Evolutionary conservation across 2,329 filamentous ascomycete species (phyloP).

Genomic region (Exophiala alcalophila): DNA sequence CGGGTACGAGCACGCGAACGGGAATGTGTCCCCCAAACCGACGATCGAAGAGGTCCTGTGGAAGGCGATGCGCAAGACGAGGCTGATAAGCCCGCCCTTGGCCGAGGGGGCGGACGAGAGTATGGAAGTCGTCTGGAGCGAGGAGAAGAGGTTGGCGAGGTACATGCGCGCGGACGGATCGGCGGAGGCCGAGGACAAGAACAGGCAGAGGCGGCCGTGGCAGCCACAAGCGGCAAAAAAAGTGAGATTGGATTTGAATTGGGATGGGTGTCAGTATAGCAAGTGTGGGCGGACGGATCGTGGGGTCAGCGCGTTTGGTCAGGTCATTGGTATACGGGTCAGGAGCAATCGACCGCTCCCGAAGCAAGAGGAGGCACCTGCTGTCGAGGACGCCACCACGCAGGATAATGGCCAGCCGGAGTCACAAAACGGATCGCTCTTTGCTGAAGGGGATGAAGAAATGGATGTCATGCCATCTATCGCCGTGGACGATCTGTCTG

Average conservation of each 20-base stretch:
- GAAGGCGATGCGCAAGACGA: conserved; percentile 79
- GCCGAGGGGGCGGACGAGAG: conserved; percentile 38
- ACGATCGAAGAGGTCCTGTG: conserved; percentile 92
- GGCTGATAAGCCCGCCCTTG: conserved; percentile 72
- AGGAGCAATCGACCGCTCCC: conserved; percentile 69
- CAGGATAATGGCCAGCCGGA: not conserved
- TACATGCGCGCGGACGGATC: conserved; percentile 19
- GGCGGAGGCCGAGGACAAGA: not conserved
- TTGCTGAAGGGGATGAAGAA: not conserved
- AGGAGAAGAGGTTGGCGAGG: conserved; percentile 19
- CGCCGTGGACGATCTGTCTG: conserved; percentile 38
- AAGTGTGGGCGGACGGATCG: conserved; percentile 93
- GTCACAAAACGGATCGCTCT: not conserved
- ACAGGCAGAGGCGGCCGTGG: too few species aligned
- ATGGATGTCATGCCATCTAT: conserved; percentile 31
- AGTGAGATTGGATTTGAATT: conserved; percentile 58
- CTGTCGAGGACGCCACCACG: not conserved
- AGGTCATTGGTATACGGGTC: conserved; percentile 81
- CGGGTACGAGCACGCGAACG: conserved; percentile 82
- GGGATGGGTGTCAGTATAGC: conserved; percentile 82
- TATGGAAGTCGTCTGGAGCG: conserved; percentile 42
- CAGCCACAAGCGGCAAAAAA: conserved; percentile 15
- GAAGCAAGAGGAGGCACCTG: conserved; percentile 1
- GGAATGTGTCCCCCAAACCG: conserved; percentile 65
- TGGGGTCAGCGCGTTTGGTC: conserved; percentile 94